Evolutionary conservation across 2,329 filamentous ascomycete species (phyloP).

Genomic region (Coniochaeta prunicola): DNA sequence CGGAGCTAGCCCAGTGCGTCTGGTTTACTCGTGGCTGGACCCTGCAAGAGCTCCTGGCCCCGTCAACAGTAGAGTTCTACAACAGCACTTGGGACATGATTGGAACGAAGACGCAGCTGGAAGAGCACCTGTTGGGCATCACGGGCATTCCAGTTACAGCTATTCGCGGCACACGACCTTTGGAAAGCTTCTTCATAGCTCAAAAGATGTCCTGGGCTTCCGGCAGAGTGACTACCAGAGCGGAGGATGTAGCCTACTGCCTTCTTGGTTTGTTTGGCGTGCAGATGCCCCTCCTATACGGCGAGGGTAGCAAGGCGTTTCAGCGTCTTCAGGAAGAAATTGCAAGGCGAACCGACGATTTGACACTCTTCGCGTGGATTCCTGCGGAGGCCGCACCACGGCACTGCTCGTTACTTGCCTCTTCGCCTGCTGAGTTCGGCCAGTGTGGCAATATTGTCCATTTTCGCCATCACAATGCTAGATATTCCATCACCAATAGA

Average conservation of each 20-base stretch:
- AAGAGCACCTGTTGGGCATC: slow-evolving; percentile 6
- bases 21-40: background rate
- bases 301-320: slow-evolving; percentile 23
- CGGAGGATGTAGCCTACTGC: slow-evolving; percentile 36
- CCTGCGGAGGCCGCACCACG: background rate
- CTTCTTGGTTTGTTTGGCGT: slow-evolving; percentile 35
- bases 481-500: background rate
- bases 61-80: slow-evolving; percentile 13
- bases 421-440: background rate
- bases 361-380: background rate
- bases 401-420: background rate
- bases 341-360: slow-evolving; percentile 13
- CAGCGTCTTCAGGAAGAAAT: slow-evolving; percentile 25
- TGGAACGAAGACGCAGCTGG: slow-evolving; percentile 13
- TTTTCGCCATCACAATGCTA: background rate
- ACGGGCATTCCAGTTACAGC: background rate
- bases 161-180: background rate
- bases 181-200: slow-evolving; percentile 15
- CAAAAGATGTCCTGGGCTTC: slow-evolving; percentile 33
- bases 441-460: background rate
- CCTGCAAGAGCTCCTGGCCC: background rate
- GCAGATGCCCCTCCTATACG: slow-evolving; percentile 29
- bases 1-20: background rate
- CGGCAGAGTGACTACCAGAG: slow-evolving; percentile 19
- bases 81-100: slow-evolving; percentile 11